These are phyloP conservation scores for Sarcocystis neurona DNA, from an alignment of 169 alveolate species.

Conservation along the genomic window DNA sequence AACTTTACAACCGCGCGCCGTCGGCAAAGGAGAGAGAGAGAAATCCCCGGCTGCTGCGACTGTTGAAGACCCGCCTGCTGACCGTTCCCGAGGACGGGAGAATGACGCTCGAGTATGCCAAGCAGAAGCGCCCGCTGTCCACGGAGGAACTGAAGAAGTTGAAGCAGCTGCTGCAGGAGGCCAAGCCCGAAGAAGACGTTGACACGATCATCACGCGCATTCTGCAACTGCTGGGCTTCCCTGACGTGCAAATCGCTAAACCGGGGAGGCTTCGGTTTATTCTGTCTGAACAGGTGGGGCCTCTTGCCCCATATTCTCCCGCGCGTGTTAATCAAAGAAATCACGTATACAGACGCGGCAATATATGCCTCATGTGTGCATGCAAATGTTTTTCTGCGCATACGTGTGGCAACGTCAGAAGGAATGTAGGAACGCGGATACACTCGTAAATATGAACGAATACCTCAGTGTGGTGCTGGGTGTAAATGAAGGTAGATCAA, in stretches of 20 bases:
- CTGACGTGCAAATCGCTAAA: background rate
- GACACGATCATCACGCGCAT: background rate
- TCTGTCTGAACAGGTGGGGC: too few species aligned
- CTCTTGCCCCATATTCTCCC: too few species aligned
- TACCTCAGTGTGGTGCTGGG: too few species aligned
- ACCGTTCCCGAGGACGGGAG: background rate
- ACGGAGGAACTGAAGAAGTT: slow-evolving; percentile 8
- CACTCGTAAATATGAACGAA: too few species aligned
- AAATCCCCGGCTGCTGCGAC: background rate
- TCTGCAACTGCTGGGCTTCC: background rate
- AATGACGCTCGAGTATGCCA: background rate
- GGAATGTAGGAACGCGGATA: too few species aligned
- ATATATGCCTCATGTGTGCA: too few species aligned
- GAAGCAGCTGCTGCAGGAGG: background rate
- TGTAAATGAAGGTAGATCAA: too few species aligned
- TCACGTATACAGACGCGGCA: too few species aligned
- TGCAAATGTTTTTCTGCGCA: too few species aligned
- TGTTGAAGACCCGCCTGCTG: background rate
- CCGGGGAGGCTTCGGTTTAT: background rate
- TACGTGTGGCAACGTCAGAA: too few species aligned
- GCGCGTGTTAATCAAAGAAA: too few species aligned
- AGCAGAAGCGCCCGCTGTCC: background rate
- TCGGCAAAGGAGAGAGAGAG: background rate
- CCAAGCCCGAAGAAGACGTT: background rate
- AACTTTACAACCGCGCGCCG: slow-evolving; percentile 10